phyloP scores from a whole-genome alignment of 2,329 filamentous ascomycete genomes.

The Botrytis cinerea region DNA sequence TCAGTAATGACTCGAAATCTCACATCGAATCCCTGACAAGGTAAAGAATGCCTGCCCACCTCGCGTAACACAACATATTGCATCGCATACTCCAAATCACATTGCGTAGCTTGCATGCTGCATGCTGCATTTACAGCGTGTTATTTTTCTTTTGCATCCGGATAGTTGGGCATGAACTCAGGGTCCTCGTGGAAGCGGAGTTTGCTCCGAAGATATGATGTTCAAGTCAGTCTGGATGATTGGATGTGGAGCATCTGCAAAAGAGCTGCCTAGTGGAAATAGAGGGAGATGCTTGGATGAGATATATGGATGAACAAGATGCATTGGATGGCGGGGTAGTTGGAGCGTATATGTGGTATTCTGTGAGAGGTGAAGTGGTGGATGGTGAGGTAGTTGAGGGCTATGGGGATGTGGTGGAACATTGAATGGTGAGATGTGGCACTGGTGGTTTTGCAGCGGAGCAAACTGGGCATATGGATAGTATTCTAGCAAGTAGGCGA shows the following conservation, averaged over 20 bases:
- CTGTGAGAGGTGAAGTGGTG: neutral
- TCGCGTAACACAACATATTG: neutral
- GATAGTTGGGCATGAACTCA: neutral
- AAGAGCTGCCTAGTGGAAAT: neutral
- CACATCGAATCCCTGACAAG: neutral
- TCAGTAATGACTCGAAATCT: neutral
- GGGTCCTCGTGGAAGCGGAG: neutral
- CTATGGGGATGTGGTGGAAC: neutral
- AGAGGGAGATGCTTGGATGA: neutral
- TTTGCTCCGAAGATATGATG: neutral
- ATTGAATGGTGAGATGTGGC: conserved; percentile 8
- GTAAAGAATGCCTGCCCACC: neutral
- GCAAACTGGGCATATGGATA: neutral
- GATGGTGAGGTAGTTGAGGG: neutral
- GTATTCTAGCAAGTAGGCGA: neutral
- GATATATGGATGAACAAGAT: too few relatives aligned
- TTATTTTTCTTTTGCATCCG: neutral
- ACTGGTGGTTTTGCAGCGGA: neutral
- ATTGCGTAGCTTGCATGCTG: neutral
- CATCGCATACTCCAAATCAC: neutral
- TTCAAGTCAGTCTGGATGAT: neutral
- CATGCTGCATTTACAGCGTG: neutral
- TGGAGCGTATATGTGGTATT: neutral
- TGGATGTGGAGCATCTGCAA: neutral
- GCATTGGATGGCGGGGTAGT: neutral